Conservation (phyloP, 345 rosid species). For the Citrus sinensis region DNA sequence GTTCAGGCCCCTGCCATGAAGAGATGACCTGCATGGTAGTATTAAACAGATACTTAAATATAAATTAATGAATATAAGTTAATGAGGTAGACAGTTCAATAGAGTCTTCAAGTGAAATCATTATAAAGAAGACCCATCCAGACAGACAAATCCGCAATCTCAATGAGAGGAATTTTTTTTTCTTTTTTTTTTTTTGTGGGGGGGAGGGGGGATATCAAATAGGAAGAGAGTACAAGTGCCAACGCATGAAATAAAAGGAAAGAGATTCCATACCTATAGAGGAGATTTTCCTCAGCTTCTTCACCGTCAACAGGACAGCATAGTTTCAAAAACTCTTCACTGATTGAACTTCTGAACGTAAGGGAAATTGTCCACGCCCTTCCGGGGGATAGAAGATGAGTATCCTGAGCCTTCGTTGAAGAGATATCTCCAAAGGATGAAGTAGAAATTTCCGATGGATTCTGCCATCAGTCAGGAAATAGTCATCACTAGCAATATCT, state of each 20-base stretch:
- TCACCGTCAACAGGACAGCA: constrained; percentile 31
- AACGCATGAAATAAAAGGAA: neutral
- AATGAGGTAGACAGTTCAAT: neutral
- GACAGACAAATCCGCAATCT: neutral
- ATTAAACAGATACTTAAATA: neutral
- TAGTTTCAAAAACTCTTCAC: constrained; percentile 49
- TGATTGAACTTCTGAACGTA: constrained; percentile 35
- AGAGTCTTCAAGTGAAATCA: neutral
- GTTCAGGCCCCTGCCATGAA: constrained; percentile 86
- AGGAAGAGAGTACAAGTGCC: neutral
- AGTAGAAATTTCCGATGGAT: constrained; percentile 37
- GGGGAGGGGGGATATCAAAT: neutral
- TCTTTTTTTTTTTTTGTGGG: too few species aligned
- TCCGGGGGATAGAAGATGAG: constrained; percentile 52
- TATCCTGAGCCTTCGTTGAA: constrained; percentile 21
- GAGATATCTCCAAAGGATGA: constrained; percentile 30
- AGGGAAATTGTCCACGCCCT: constrained; percentile 73
- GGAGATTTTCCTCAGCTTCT: constrained; percentile 44
- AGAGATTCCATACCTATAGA: constrained; percentile 54
- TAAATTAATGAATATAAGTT: neutral
- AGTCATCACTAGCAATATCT: neutral
- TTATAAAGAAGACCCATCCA: neutral
- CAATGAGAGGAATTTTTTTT: neutral
- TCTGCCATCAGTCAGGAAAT: constrained; percentile 36
- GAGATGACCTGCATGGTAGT: constrained; percentile 56